phyloP scores from a whole-genome alignment of 2,329 filamentous ascomycete species.

The Aspergillus novoparasiticus region DNA sequence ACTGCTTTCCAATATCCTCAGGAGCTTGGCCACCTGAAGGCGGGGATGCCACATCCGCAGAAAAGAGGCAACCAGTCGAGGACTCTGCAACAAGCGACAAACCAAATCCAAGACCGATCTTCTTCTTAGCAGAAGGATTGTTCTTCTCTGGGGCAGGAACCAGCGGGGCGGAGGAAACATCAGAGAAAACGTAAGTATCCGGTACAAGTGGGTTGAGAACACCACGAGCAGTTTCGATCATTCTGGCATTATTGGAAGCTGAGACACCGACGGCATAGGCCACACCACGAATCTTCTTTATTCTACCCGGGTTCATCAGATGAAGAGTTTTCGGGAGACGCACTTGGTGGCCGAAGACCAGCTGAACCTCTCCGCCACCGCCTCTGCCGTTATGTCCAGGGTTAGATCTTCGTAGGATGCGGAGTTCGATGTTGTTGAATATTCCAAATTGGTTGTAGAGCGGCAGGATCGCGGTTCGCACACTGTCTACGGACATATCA shows the following conservation, averaged over 20 bases:
- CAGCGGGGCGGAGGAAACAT: constrained; percentile 62
- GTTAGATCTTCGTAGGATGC: constrained; percentile 79
- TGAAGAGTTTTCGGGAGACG: constrained; percentile 93
- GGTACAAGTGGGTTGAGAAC: constrained; percentile 82
- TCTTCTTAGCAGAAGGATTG: constrained; percentile 56
- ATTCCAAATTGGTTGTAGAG: constrained; percentile 91
- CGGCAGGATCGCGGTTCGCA: constrained; percentile 89
- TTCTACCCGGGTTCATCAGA: constrained; percentile 76
- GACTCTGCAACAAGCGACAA: constrained; percentile 89
- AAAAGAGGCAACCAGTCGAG: constrained; percentile 83
- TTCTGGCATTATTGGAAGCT: constrained; percentile 88
- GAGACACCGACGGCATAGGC: constrained; percentile 92
- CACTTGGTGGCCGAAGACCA: constrained; percentile 91
- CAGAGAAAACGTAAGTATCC: constrained; percentile 86
- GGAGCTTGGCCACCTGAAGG: constrained; percentile 79
- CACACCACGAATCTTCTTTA: constrained; percentile 88
- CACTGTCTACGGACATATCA: constrained; percentile 89
- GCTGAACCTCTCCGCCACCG: constrained; percentile 88
- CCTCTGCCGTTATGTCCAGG: constrained; percentile 73
- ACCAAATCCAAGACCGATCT: constrained; percentile 86
- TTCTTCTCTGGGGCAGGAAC: constrained; percentile 71
- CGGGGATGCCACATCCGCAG: constrained; percentile 76
- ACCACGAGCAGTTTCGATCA: constrained; percentile 88
- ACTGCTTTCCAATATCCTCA: constrained; percentile 86
- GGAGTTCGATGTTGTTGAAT: constrained; percentile 78